Conservation (phyloP, 2,329 filamentous ascomycete species). For the Cryphonectria naterciae region DNA sequence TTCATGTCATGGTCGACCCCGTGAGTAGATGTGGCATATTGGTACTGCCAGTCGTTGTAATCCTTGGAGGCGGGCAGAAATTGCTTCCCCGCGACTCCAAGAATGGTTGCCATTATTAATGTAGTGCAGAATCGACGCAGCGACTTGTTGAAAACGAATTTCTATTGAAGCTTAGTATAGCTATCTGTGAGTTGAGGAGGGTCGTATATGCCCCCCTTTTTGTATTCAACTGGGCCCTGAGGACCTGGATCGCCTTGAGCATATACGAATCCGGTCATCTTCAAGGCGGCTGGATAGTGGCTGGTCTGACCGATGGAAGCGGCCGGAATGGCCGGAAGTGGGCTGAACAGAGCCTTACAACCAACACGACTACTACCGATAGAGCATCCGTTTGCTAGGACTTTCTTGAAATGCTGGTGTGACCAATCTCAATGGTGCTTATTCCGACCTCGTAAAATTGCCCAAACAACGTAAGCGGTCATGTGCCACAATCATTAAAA, state of each 20-base stretch:
- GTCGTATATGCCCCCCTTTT: too few species aligned
- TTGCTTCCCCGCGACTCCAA: conserved; percentile 19
- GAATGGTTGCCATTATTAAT: conserved; percentile 22
- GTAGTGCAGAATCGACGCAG: not conserved
- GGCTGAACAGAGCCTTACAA: too few species aligned
- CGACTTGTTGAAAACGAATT: too few species aligned
- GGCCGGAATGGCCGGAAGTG: too few species aligned
- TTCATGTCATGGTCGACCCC: conserved; percentile 46
- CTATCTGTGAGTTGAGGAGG: too few species aligned
- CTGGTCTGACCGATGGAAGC: too few species aligned
- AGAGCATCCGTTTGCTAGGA: not conserved
- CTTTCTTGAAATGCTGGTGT: not conserved
- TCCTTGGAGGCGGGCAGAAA: conserved; percentile 4
- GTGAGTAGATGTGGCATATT: conserved; percentile 51
- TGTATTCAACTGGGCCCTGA: too few species aligned
- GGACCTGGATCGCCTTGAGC: too few species aligned
- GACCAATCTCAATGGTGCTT: not conserved
- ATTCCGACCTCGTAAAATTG: not conserved
- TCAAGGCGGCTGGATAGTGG: too few species aligned
- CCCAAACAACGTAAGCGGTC: not conserved
- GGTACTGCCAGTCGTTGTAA: conserved; percentile 39
- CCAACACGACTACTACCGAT: not conserved
- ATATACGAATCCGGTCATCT: too few species aligned
- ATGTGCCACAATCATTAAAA: not conserved
- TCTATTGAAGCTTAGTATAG: too few species aligned